Conservation (phyloP, 1,284 basidiomycete species). For the Peniophora sp. region DNA sequence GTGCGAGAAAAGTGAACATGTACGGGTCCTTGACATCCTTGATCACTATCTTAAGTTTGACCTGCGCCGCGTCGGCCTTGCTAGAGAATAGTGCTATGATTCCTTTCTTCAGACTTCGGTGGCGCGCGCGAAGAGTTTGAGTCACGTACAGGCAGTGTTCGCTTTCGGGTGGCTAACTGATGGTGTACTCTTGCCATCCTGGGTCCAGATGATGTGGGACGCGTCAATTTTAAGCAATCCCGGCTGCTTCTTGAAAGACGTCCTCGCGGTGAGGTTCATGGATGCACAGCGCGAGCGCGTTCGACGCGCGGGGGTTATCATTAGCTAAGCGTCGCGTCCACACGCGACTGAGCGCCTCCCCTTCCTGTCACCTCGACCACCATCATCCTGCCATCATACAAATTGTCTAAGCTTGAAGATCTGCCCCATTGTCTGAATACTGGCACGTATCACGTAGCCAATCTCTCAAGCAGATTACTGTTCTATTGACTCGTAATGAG, state of each 20-base stretch:
- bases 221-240: conserved; percentile 67
- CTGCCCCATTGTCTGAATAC: too few species aligned
- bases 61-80: conserved; percentile 70
- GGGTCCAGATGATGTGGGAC: conserved; percentile 65
- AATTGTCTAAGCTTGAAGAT: too few species aligned
- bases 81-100: conserved; percentile 69
- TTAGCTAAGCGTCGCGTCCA: not conserved
- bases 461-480: too few species aligned
- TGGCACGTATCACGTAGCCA: too few species aligned
- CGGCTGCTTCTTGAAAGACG: conserved; percentile 71
- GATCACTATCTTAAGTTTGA: conserved; percentile 65
- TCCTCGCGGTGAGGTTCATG: conserved; percentile 43
- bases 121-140: not conserved
- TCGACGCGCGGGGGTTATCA: not conserved
- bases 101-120: not conserved
- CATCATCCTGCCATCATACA: too few species aligned
- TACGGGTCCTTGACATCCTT: conserved; percentile 61
- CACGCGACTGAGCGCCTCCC: too few species aligned
- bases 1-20: conserved; percentile 72
- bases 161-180: conserved; percentile 62
- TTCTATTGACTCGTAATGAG: too few species aligned
- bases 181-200: conserved; percentile 53
- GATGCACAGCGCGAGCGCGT: not conserved
- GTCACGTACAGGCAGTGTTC: conserved; percentile 23
- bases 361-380: too few species aligned